Evolutionary conservation across 1,139 yeast genomes (phyloP), one percentile per base, ranked within the genome.

Genomic region (Yamadazyma siamensis): DNA sequence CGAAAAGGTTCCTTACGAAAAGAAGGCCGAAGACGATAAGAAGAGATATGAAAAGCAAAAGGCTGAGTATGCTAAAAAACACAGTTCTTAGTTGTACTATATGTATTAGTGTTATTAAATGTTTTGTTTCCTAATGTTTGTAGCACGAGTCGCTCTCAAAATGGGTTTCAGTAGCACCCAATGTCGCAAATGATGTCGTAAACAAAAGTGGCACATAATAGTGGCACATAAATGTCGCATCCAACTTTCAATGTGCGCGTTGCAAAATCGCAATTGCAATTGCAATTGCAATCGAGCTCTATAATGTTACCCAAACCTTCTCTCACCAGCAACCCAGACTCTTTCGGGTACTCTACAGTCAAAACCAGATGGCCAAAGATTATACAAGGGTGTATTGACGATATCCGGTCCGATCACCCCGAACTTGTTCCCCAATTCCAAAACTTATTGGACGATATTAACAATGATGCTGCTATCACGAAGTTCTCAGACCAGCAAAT

Each of bases 31-130:
- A 46, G 83, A 85, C 49, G 98, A 91, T 72, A 91, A 91, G 77
- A 85, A 88, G 76, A 83, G 97, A 71, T 91, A 91, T 65, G 96
- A 89, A 69, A 79, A 84, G 56, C 95, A 86, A 68, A 91, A 89
- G 77, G 94, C 94, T 49, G 88, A 83, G 54, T 91, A 89, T 62
- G 77, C 75, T 44, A 74, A 75, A 64, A 75, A 63, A 54, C 58
- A 57, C 40, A 30, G 41, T 27, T 29, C 35, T 26, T 31, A 26
- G 30, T 32, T 43, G 47, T 44, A 41, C 40, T 40, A 40, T 43
- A 43, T 40, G 41, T 35, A 39, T 36, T 35, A 40, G 31, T 35
- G 38, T n/a, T n/a, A n/a, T n/a, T n/a, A n/a, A n/a, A n/a, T n/a
- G 36, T 32, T 32, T 27, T 23, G 17, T 29, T 26, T 27, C 12